phyloP scores from a whole-genome alignment of 257 asterid genomes.

The Striga asiatica region DNA sequence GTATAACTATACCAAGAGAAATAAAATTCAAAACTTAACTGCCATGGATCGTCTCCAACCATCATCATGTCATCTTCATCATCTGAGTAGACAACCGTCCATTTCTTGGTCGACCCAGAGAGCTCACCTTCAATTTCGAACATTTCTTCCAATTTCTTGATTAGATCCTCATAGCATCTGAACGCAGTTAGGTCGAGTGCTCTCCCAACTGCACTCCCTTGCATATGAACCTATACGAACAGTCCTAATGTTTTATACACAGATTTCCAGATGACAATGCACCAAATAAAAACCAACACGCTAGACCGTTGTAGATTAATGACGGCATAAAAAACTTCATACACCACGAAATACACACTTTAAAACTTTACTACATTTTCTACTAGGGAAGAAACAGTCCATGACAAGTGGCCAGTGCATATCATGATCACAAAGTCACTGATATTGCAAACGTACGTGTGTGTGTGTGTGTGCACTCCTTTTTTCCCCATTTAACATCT shows the following conservation, averaged over 20 bases:
- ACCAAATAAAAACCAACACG: no score
- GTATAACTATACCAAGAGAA: not conserved
- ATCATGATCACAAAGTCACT: not conserved
- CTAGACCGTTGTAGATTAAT: no score
- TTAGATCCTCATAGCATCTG: constrained; percentile 67
- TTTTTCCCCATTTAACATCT: not conserved
- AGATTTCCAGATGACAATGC: no score
- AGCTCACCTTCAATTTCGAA: constrained; percentile 82
- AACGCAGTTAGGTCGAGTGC: constrained; percentile 79
- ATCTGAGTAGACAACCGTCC: constrained; percentile 95
- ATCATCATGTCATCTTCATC: constrained; percentile 96
- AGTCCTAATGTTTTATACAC: not conserved
- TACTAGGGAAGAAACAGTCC: no score
- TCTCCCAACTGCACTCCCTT: constrained; percentile 92
- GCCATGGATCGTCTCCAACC: constrained; percentile 99
- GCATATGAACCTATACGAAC: constrained; percentile 78
- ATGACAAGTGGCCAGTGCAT: no score
- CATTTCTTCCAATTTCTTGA: constrained; percentile 78
- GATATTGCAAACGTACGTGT: not conserved
- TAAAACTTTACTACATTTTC: no score
- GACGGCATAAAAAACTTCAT: no score
- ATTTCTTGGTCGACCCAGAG: constrained; percentile 57
- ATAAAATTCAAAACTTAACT: constrained; percentile 39
- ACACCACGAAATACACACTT: not conserved
- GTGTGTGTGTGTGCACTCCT: no score